Percentiles rank a stretch among this genome's conserved stretches.
These are phyloP conservation scores for Phytopythium kandeliae DNA, from an alignment of 352 stramenopile species.

Conservation along the genomic window DNA sequence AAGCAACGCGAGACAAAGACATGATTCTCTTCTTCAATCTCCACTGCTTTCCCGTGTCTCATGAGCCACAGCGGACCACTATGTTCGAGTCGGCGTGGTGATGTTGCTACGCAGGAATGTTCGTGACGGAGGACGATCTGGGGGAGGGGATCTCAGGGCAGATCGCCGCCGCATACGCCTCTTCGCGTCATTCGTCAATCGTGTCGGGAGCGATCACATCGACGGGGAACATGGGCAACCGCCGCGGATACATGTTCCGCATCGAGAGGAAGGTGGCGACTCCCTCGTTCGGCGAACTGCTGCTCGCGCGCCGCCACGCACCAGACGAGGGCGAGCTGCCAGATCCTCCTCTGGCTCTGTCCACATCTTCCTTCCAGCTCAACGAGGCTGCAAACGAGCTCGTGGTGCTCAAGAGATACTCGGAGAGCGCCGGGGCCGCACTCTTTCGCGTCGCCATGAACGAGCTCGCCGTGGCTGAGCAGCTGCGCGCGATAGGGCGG, in stretches of 20 bases:
- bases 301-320: slow-evolving; percentile 1
- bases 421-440: background rate
- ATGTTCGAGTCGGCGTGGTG: too few species aligned
- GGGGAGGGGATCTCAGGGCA: too few species aligned
- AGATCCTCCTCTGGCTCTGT: background rate
- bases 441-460: background rate
- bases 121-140: too few species aligned
- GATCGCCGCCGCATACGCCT: too few species aligned
- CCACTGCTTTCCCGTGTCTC: too few species aligned
- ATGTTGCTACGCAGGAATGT: too few species aligned
- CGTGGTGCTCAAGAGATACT: slow-evolving; percentile 5
- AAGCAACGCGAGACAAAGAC: too few species aligned
- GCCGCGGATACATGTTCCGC: background rate
- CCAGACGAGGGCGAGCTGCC: background rate
- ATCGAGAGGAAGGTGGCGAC: background rate
- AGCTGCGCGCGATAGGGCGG: background rate
- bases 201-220: too few species aligned
- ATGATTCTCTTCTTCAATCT: too few species aligned
- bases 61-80: too few species aligned
- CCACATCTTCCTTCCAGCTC: background rate
- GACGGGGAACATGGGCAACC: background rate
- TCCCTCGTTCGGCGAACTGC: slow-evolving; percentile 3
- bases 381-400: background rate
- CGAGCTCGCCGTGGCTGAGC: background rate
- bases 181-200: background rate